These are phyloP conservation scores for Tanacetum coccineum DNA, from an alignment of 129 eudicot species.

Conservation along the genomic window DNA sequence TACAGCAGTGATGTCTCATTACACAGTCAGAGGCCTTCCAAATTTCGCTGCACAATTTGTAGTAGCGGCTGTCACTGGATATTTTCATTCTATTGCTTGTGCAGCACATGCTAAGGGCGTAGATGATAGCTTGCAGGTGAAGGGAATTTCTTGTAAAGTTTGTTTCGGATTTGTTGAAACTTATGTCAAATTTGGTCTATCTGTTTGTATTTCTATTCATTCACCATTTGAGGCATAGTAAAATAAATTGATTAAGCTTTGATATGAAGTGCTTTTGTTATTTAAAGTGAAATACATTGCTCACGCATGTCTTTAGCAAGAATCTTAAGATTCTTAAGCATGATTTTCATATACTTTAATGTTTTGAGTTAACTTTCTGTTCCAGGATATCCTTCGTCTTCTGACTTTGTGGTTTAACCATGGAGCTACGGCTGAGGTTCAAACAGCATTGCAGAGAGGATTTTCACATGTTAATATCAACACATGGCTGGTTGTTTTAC, in stretches of 20 bases:
- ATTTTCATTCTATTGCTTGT: conserved; percentile 97
- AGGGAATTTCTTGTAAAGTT: not conserved
- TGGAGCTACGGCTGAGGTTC: conserved; percentile 90
- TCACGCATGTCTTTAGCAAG: conserved; percentile 6
- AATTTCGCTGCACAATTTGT: conserved; percentile 67
- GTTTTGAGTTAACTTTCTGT: conserved; percentile 10
- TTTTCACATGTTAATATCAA: conserved; percentile 85
- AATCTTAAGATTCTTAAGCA: not conserved
- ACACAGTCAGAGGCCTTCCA: conserved; percentile 70
- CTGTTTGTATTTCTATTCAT: no score
- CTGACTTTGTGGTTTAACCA: conserved; percentile 99
- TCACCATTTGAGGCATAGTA: not conserved
- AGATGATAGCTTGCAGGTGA: conserved; percentile 96
- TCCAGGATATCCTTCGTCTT: conserved; percentile 95
- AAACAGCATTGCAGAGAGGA: conserved; percentile 79
- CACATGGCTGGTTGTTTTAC: conserved; percentile 99
- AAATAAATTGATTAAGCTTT: not conserved
- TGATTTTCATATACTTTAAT: not conserved
- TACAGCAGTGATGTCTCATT: conserved; percentile 98
- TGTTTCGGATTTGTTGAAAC: no score
- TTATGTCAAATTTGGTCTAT: no score
- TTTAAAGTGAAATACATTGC: not conserved
- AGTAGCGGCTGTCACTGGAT: conserved; percentile 96
- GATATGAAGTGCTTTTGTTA: conserved; percentile 2
- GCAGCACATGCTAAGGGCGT: conserved; percentile 92